These are phyloP conservation scores for Venturia oleaginea DNA, from an alignment of 2,329 filamentous ascomycete species.

Conservation along the genomic window DNA sequence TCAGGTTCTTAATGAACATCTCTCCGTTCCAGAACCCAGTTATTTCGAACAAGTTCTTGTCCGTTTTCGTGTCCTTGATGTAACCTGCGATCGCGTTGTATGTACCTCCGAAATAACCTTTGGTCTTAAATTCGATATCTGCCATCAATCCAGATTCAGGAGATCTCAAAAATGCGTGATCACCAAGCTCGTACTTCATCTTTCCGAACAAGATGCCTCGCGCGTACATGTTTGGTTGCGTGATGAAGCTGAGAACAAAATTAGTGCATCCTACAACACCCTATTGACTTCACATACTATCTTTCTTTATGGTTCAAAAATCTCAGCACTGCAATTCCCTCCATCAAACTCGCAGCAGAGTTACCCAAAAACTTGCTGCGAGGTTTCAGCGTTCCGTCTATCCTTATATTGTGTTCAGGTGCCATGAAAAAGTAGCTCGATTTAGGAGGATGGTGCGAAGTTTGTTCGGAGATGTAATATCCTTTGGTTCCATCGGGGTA, in stretches of 20 bases:
- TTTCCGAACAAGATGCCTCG: conserved; percentile 94
- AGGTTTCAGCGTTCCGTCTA: conserved; percentile 91
- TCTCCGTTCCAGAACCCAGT: conserved; percentile 90
- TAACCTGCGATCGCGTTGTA: conserved; percentile 92
- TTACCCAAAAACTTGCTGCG: conserved; percentile 93
- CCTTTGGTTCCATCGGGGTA: conserved; percentile 73
- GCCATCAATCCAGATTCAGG: conserved; percentile 78
- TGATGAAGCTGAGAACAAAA: conserved; percentile 59
- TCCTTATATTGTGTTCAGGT: conserved; percentile 84
- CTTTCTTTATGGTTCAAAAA: conserved; percentile 78
- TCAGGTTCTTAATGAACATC: conserved; percentile 82
- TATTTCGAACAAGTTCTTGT: conserved; percentile 81
- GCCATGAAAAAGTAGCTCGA: conserved; percentile 99
- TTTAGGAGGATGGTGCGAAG: conserved; percentile 95
- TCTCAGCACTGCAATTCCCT: conserved; percentile 80
- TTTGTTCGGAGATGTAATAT: conserved; percentile 97
- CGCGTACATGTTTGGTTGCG: conserved; percentile 98
- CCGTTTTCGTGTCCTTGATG: conserved; percentile 81
- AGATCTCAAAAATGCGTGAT: conserved; percentile 88
- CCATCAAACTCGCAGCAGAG: conserved; percentile 96
- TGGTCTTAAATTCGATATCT: conserved; percentile 97
- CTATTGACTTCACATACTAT: conserved; percentile 54
- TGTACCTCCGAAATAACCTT: conserved; percentile 91
- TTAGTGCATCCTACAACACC: background rate
- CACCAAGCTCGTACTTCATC: conserved; percentile 98